These are phyloP conservation scores for Ogataea angusta DNA, from an alignment of 805 yeast genomes.

Conservation along the genomic window DNA sequence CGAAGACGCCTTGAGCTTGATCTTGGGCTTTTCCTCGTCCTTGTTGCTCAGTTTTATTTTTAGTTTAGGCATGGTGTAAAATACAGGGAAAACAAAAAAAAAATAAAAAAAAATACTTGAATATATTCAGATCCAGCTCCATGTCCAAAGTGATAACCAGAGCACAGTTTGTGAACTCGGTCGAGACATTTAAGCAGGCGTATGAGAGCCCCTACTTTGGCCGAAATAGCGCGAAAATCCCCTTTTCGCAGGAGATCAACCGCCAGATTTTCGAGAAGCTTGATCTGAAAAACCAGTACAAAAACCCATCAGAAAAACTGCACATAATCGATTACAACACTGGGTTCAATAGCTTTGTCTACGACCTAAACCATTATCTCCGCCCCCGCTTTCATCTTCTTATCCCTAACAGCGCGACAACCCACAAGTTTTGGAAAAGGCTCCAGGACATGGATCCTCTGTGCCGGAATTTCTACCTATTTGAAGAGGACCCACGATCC, in stretches of 20 bases:
- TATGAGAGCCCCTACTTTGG: constrained; percentile 2
- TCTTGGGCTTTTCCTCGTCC: constrained; percentile 22
- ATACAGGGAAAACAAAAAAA: not conserved
- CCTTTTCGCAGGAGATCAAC: constrained; percentile 17
- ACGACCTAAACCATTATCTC: constrained; percentile 56
- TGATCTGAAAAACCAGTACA: constrained; percentile 35
- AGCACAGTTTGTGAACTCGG: constrained; percentile 5
- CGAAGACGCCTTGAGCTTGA: constrained; percentile 23
- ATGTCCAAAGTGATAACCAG: not conserved
- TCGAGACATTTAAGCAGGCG: constrained; percentile 11
- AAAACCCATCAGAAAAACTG: constrained; percentile 33
- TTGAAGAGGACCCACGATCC: constrained; percentile 15
- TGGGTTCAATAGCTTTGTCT: constrained; percentile 58
- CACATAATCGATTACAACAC: constrained; percentile 60
- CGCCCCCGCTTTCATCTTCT: constrained; percentile 63
- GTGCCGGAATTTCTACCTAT: constrained; percentile 14
- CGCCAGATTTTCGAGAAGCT: constrained; percentile 45
- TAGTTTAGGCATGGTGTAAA: constrained; percentile 22
- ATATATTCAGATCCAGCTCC: not conserved
- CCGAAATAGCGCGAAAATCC: constrained; percentile 10
- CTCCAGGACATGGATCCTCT: constrained; percentile 7
- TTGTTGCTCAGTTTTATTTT: constrained; percentile 22
- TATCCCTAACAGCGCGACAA: constrained; percentile 31
- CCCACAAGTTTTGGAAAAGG: constrained; percentile 24
- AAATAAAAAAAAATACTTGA: not conserved